These are phyloP conservation scores for Microbotryomycetes sp. DNA, from an alignment of 1,284 basidiomycete species.

Conservation along the genomic window DNA sequence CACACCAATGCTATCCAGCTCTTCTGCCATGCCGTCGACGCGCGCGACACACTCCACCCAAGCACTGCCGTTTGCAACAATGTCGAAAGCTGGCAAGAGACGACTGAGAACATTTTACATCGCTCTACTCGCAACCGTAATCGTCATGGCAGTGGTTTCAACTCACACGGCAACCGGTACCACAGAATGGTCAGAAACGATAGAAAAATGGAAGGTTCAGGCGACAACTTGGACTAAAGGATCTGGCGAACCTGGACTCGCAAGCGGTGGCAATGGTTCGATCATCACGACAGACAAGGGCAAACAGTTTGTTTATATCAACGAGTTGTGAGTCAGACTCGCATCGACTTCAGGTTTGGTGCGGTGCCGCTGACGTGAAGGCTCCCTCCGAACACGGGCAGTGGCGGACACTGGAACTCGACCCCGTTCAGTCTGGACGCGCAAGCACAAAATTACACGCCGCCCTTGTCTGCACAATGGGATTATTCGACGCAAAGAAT, in stretches of 20 bases:
- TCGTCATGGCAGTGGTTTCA: neutral
- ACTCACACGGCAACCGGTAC: neutral
- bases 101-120: neutral
- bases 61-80: no score
- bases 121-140: neutral
- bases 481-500: slow-evolving; percentile 1
- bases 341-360: no score
- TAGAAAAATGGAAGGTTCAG: neutral
- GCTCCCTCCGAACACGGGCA: no score
- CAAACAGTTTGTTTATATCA: neutral
- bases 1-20: neutral
- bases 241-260: neutral
- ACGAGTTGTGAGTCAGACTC: neutral
- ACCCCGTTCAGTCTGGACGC: slow-evolving; percentile 1
- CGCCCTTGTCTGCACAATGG: neutral
- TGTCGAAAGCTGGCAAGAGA: neutral
- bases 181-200: neutral
- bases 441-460: neutral
- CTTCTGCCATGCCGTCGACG: neutral
- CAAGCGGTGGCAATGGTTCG: neutral
- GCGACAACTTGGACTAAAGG: neutral
- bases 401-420: slow-evolving; percentile 1
- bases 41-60: no score
- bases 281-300: neutral
- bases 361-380: no score